A percentile compares a stretch with the other conserved stretches of the same genome.
phyloP scores from a whole-genome alignment of 257 asterid species.

The Nyctanthes arbortristis region DNA sequence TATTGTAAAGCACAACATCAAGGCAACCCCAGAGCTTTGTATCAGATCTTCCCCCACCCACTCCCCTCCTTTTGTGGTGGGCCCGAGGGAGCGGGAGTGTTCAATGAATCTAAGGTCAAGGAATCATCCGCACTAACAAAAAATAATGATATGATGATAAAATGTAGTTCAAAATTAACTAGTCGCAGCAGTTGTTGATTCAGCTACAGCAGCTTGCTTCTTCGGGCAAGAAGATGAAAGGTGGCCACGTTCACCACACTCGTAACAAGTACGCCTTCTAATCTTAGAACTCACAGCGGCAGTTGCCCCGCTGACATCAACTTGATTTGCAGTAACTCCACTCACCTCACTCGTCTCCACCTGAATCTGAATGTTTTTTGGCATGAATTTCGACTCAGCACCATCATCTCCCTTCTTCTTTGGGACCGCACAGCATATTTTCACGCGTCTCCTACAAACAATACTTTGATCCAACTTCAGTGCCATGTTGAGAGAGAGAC shows the following conservation, averaged over 20 bases:
- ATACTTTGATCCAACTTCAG: conserved; percentile 73
- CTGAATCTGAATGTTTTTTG: conserved; percentile 25
- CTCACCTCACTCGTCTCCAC: conserved; percentile 17
- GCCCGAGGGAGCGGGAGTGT: too few species aligned
- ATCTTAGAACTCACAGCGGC: conserved; percentile 57
- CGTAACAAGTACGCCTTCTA: conserved; percentile 79
- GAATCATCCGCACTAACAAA: background rate
- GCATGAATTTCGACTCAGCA: conserved; percentile 25
- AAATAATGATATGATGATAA: too few species aligned
- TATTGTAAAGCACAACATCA: too few species aligned
- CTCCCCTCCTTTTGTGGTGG: too few species aligned
- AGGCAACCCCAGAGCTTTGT: too few species aligned
- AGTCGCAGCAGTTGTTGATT: conserved; percentile 31
- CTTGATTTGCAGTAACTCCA: conserved; percentile 24
- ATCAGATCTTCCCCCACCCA: too few species aligned
- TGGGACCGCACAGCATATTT: conserved; percentile 74
- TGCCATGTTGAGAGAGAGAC: conserved; percentile 55
- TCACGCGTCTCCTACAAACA: conserved; percentile 77
- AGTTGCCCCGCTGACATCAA: conserved; percentile 22
- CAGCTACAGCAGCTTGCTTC: conserved; percentile 46
- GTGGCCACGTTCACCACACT: conserved; percentile 87
- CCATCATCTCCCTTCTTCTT: conserved; percentile 49
- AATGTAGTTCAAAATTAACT: too few species aligned
- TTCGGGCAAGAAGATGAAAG: conserved; percentile 79
- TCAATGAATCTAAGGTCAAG: background rate